Evolutionary conservation across 208 protist species (phyloP), one percentile per base, ranked within the genome.

Genomic region (Naegleria lovaniensis): DNA sequence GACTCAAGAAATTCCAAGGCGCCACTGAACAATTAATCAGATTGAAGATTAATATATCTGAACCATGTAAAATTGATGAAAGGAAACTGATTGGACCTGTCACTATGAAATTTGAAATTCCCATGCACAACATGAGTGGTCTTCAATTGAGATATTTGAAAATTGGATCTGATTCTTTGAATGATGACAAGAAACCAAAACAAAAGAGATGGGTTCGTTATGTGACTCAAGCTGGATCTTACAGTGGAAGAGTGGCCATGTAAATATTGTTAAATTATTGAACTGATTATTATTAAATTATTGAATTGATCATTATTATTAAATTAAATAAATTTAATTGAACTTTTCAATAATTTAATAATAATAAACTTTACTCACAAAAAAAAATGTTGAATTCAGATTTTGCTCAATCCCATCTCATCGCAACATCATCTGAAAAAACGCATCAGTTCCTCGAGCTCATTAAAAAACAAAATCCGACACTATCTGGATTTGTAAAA

Each of bases 121-220:
- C 96, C n/a, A 97, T 97, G 94, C 94, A 94, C 84, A 94, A 93
- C 79, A 40, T 90, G 29, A 67, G 41, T 59, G 84, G 84, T 33
- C 43, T 88, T 13, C 19, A 58, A 13, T 13, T 88, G 9, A 88
- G 84, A 55, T 88, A 48, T 38, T 88, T 88, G 84, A 88, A 88
- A 38, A 58, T 88, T 88, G 79, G 90, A 93, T 48, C 94, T 94
- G 40, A 93, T 13, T 29, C 19, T 67, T 29, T 67, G 19, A 67
- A 67, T 36, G 92, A 95, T n/a, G 96, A 98, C 90, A 94, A 95
- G n/a, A 93, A 94, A 52, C 93, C 92, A 40, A 90, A 91, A 13
- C 96, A 96, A 0, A 90, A 91, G 36, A 94, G 96, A n/a, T 97
- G 96, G 97, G 96, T 98, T 43, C 95, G 96, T 22, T 97, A 97